These are phyloP conservation scores for Cytospora leucostoma DNA, from an alignment of 2,329 filamentous ascomycete species.

Conservation along the genomic window DNA sequence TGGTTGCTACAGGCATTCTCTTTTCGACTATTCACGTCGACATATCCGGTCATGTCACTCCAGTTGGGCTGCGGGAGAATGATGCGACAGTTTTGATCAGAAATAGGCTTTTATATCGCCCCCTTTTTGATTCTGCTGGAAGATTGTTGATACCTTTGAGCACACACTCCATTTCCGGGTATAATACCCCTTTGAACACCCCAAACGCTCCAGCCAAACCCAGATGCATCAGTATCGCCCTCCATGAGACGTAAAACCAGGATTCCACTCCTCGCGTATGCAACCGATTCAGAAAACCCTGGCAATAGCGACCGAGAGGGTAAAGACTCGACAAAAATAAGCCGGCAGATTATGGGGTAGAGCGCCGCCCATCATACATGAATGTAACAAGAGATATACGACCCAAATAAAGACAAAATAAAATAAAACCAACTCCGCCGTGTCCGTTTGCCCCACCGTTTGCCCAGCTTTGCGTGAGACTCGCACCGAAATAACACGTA, in stretches of 20 bases:
- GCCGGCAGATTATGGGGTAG: constrained; percentile 28
- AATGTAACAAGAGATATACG: constrained; percentile 25
- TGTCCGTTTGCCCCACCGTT: constrained; percentile 25
- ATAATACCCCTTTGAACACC: constrained; percentile 28
- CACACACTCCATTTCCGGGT: constrained; percentile 24
- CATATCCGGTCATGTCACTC: neutral
- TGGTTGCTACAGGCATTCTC: neutral
- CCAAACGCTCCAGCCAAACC: constrained; percentile 28
- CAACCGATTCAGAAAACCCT: constrained; percentile 26
- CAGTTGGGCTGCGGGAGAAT: fast-evolving
- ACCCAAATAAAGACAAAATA: constrained; percentile 14
- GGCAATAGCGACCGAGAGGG: constrained; percentile 23
- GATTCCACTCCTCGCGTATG: constrained; percentile 25
- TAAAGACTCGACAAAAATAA: constrained; percentile 25
- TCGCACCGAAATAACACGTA: constrained; percentile 24
- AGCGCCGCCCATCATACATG: constrained; percentile 26
- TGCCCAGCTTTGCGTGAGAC: constrained; percentile 24
- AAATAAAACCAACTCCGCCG: constrained; percentile 27
- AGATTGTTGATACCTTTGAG: constrained; percentile 23
- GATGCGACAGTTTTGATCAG: neutral
- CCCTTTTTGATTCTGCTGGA: constrained; percentile 19
- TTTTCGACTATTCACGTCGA: neutral
- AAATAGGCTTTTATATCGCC: constrained; percentile 19
- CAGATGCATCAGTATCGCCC: constrained; percentile 29
- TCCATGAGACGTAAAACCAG: constrained; percentile 26